Evolutionary conservation across 495 filamentous ascomycete species (phyloP), one percentile per base, ranked within the genome.

Genomic region (Sabuloglossum arenarium): DNA sequence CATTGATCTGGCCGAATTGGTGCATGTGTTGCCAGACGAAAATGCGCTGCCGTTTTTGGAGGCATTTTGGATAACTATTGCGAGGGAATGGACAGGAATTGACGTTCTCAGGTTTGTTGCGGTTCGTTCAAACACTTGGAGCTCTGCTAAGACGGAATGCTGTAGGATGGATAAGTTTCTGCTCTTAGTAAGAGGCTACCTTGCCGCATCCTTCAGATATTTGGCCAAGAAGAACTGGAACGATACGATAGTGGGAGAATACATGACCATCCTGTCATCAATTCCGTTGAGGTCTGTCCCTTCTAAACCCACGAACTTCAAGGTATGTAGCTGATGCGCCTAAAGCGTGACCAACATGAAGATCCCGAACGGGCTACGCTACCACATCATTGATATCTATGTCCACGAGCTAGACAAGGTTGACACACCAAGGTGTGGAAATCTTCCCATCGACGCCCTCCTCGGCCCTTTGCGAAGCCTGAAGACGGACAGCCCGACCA

Each of bases 361-460:
- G 59, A 65, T 88, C 6, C 82, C 88, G 0, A 83, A 89, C 62
- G 91, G 91, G 0, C 62, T 99, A 61, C 73, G 88, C 53, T 82
- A 89, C 64, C 91, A 99, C 68, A 73, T 95, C 23, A 64, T 90
- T 58, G 91, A 99, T 73, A 77, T 96, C 37, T 99, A 85, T 77
- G 73, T 94, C 34, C 87, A 94, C 66, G 87, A 91, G 70, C 66
- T 84, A 58, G 85, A 86, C 66, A 81, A 79, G 63, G 77, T 76
- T 34, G 72, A 80, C 50, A 66, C 79, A 59, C 69, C 58, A 73
- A 69, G 19, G 68, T 70, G 3, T 62, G 54, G 16, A 56, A 68
- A 68, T 31, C 65, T 73, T 34, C 72, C 73, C 1, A 62, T 79
- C 54, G 75, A 78, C 58, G 57, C 67, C 53, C 59, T 88, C 46